Evolutionary conservation across 108 stramenopile species (phyloP), one percentile per base, ranked within the genome.

Genomic region (Stephanodiscus minutulus): DNA sequence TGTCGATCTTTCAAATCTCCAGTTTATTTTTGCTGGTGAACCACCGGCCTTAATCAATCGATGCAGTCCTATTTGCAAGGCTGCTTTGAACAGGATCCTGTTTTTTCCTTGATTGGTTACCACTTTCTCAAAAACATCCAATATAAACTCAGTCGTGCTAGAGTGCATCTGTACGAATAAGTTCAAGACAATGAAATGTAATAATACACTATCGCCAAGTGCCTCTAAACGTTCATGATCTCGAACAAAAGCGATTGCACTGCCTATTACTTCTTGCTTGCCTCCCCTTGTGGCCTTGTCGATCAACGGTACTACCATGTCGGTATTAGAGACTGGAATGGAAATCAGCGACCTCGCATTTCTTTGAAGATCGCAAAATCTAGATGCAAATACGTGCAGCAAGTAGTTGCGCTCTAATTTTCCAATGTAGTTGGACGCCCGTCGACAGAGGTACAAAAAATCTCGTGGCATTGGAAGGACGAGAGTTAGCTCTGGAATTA

Each of bases 181-280:
- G 72, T 86, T 86, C 22, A 86, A 22, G 20, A 72, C 70, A 61
- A 86, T 59, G 27, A 75, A 71, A 53, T 74, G 79, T 11, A 76
- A 39, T 24, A 90, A 57, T 10, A 90, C 84, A 18, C 70, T 21
- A 61, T 90, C 89, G 24, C 89, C 89, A 17, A 90, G 54, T 50
- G 83, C 77, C 64, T 90, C 89, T 15, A 90, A 59, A 3, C 89
- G 74, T 67, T 90, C 79, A 57, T 86, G 74, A 10, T 58, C 50
- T 13, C 64, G 53, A 27, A 41, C 22, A 2, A 58, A 18, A 21
- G 55, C 0, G 5, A 15, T 33, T n/a, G 37, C 15, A 18, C 25
- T 61, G 2, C 10, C 58, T 7, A 29, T 20, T 18, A 29, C 20
- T 18, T 31, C n/a, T 72, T 49, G 12, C 55, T 36, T 22, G 46